Evolutionary conservation across 805 yeast genomes (phyloP).

Genomic region (Nakazawaea pomicola): DNA sequence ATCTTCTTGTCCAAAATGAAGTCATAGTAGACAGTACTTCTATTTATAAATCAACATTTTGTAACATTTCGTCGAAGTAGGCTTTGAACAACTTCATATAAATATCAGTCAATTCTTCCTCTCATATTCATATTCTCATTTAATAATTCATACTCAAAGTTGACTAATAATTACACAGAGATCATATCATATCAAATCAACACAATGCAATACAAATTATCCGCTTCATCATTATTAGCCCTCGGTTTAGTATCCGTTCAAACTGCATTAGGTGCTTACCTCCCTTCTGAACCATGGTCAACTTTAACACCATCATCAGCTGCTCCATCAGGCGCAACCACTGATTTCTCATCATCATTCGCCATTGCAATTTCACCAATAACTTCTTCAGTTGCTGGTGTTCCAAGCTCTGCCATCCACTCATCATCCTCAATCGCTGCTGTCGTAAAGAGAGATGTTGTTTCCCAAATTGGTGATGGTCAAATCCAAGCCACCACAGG

Average conservation of each 20-base stretch:
- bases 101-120: background rate
- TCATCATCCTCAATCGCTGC: constrained; percentile 22
- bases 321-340: constrained; percentile 44
- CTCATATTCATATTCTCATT: background rate
- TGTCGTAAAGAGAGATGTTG: constrained; percentile 24
- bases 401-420: constrained; percentile 19
- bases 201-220: constrained; percentile 8
- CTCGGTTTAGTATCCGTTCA: constrained; percentile 30
- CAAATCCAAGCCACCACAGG: constrained; percentile 37
- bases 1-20: too few relatives aligned
- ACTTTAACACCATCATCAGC: constrained; percentile 59
- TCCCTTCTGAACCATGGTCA: constrained; percentile 54
- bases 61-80: too few relatives aligned
- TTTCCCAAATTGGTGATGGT: constrained; percentile 42
- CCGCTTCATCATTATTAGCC: background rate
- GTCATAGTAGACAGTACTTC: background rate
- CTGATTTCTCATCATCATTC: constrained; percentile 50
- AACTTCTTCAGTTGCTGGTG: constrained; percentile 16
- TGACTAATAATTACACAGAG: background rate
- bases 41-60: too few relatives aligned
- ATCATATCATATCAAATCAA: background rate
- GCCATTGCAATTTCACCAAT: constrained; percentile 65
- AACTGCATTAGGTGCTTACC: constrained; percentile 41
- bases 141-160: too few relatives aligned
- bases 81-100: too few relatives aligned